Evolutionary conservation across 2,329 filamentous ascomycete genomes (phyloP).

Genomic region (Paraphoma chrysanthemicola): DNA sequence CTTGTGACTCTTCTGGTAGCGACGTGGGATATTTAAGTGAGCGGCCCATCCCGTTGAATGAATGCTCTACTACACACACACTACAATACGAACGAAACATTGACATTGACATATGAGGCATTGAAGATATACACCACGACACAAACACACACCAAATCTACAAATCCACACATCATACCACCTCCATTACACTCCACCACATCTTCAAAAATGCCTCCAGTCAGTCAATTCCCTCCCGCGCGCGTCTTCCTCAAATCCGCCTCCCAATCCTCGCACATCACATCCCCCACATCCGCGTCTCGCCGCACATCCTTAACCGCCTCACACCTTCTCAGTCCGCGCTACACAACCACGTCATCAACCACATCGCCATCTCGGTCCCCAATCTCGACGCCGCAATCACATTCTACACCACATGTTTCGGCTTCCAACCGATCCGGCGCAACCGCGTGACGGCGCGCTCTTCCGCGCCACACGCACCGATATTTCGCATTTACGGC

Average conservation of each 20-base stretch:
- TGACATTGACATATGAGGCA: background rate
- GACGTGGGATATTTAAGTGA: conserved; percentile 7
- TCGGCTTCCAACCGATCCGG: conserved; percentile 32
- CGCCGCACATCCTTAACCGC: background rate
- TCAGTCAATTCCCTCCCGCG: conserved; percentile 42
- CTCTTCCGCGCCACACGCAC: conserved; percentile 9
- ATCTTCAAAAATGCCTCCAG: conserved; percentile 32
- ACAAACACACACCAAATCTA: background rate
- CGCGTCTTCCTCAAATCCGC: conserved; percentile 38
- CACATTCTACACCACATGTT: conserved; percentile 33
- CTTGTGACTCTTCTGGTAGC: conserved; percentile 11
- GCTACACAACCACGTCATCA: conserved; percentile 25
- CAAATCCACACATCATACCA: background rate
- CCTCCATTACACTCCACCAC: no score
- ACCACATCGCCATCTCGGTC: conserved; percentile 36
- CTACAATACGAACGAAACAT: background rate
- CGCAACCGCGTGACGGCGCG: conserved; percentile 23
- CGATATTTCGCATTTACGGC: conserved; percentile 41
- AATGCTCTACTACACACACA: background rate
- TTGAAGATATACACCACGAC: background rate
- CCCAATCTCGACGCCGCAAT: conserved; percentile 28
- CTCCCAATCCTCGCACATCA: conserved; percentile 5
- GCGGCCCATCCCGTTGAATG: background rate
- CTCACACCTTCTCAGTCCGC: background rate
- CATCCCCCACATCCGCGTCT: background rate